Conservation (phyloP, 2,329 filamentous ascomycete genomes). For the Pseudogymnoascus sp. region DNA sequence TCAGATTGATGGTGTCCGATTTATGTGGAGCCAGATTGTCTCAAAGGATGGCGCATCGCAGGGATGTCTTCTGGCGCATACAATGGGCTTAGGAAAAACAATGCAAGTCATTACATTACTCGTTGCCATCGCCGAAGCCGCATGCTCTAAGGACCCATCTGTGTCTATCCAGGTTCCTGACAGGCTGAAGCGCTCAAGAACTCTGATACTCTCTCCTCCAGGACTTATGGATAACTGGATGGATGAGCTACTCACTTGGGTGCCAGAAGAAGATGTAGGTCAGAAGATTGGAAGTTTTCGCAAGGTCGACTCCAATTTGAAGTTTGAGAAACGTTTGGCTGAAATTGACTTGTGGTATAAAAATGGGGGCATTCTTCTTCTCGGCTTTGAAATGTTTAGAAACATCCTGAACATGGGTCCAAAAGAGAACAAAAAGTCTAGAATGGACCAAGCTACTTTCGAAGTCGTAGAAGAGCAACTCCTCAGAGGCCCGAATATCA, state of each 20-base stretch:
- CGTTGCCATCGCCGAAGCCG: slow-evolving; percentile 61
- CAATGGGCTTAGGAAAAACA: slow-evolving; percentile 88
- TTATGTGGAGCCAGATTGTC: slow-evolving; percentile 82
- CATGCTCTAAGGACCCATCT: slow-evolving; percentile 46
- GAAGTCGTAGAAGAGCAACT: slow-evolving; percentile 41
- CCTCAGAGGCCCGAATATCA: slow-evolving; percentile 55
- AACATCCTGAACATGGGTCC: slow-evolving; percentile 29
- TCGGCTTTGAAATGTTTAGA: slow-evolving; percentile 67
- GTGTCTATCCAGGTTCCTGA: slow-evolving; percentile 61
- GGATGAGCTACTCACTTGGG: slow-evolving; percentile 69
- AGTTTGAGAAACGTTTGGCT: slow-evolving; percentile 32
- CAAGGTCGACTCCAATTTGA: slow-evolving; percentile 41
- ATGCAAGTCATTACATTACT: slow-evolving; percentile 87
- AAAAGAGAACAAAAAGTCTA: slow-evolving; percentile 22
- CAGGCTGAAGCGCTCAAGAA: slow-evolving; percentile 52
- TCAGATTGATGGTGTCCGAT: slow-evolving; percentile 73
- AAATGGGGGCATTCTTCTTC: slow-evolving; percentile 63
- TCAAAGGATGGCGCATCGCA: slow-evolving; percentile 42
- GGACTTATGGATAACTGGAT: slow-evolving; percentile 73
- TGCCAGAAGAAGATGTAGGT: slow-evolving; percentile 36
- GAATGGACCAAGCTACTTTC: slow-evolving; percentile 26
- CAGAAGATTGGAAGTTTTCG: slow-evolving; percentile 44
- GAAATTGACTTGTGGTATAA: slow-evolving; percentile 52
- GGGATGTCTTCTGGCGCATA: slow-evolving; percentile 77
- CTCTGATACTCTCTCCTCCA: slow-evolving; percentile 68